A percentile compares a stretch with the other conserved stretches of the same genome.
Conservation (phyloP, 352 stramenopile species). For the Globisporangium solare region DNA sequence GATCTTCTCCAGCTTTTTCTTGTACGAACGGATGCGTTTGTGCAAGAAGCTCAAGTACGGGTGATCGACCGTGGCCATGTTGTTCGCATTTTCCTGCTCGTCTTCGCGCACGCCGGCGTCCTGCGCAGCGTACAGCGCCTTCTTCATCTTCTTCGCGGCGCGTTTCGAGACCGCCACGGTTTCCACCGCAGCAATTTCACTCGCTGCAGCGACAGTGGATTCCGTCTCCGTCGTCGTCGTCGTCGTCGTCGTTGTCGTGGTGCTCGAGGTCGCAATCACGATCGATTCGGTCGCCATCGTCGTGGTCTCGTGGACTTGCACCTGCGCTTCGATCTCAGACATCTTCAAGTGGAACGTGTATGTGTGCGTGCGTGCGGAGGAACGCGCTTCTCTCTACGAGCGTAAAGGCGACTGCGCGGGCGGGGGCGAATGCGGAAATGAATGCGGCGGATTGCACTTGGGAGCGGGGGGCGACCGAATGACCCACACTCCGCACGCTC, state of each 20-base stretch:
- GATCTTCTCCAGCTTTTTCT: constrained; percentile 88
- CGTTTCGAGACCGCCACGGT: constrained; percentile 17
- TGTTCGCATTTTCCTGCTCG: constrained; percentile 29
- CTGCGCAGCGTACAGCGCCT: constrained; percentile 3
- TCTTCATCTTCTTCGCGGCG: constrained; percentile 29
- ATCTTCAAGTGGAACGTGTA: not conserved
- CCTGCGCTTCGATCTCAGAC: not conserved
- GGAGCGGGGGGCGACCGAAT: not conserved
- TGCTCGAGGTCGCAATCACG: not conserved
- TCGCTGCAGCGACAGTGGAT: not conserved
- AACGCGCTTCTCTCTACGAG: not conserved
- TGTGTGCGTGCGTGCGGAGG: not conserved
- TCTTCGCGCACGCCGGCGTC: constrained; percentile 17
- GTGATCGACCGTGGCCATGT: constrained; percentile 51
- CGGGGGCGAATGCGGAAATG: constrained; percentile 12
- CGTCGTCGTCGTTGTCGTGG: not conserved
- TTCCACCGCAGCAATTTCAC: constrained; percentile 3
- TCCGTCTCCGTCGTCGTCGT: constrained; percentile 3
- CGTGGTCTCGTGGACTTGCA: not conserved
- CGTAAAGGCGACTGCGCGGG: no score
- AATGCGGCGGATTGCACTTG: constrained; percentile 11
- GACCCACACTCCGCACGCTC: not conserved
- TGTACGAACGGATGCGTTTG: constrained; percentile 76
- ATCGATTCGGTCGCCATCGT: not conserved
- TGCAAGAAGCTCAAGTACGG: constrained; percentile 79